A percentile compares a stretch with the other conserved stretches of the same genome.
phyloP scores from a whole-genome alignment of 306 rosid species.

The Cyamopsis tetragonoloba region DNA sequence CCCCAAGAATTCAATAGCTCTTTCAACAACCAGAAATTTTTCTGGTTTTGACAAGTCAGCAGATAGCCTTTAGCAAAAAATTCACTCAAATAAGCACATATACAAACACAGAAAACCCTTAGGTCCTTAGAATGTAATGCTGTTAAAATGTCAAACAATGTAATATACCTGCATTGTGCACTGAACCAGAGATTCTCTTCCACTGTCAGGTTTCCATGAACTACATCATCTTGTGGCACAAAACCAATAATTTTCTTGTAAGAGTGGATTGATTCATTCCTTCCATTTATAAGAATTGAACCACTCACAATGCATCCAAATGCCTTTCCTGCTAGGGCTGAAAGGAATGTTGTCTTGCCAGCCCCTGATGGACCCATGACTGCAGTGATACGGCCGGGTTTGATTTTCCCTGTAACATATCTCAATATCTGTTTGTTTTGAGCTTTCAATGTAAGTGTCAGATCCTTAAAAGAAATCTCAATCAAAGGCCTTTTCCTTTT shows the following conservation, averaged over 20 bases:
- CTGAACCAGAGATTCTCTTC: conserved; percentile 99
- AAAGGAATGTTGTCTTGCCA: conserved; percentile 91
- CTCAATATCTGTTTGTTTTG: conserved; percentile 72
- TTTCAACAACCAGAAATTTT: conserved; percentile 82
- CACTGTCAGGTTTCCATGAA: conserved; percentile 93
- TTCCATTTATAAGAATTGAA: conserved; percentile 77
- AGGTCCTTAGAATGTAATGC: conserved; percentile 13
- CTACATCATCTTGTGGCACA: conserved; percentile 99
- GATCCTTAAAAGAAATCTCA: conserved; percentile 83
- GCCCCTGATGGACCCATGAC: conserved; percentile 99
- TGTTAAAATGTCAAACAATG: conserved; percentile 24
- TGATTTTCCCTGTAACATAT: conserved; percentile 80
- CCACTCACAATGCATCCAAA: conserved; percentile 74
- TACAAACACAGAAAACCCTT: conserved; percentile 7
- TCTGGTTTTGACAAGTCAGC: conserved; percentile 67
- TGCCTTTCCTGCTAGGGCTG: conserved; percentile 90
- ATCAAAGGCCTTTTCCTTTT: conserved; percentile 68
- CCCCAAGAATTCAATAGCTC: conserved; percentile 88
- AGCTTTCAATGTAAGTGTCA: conserved; percentile 80
- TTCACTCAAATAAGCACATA: conserved; percentile 8
- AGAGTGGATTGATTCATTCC: conserved; percentile 71
- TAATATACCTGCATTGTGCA: conserved; percentile 83
- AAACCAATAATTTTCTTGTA: conserved; percentile 89
- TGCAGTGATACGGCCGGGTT: conserved; percentile 90
- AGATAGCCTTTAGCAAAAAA: conserved; percentile 53